Evolutionary conservation across 768 basidiomycete species (phyloP), one percentile per base, ranked within the genome.

Genomic region (Xerocomellus dryophilus): DNA sequence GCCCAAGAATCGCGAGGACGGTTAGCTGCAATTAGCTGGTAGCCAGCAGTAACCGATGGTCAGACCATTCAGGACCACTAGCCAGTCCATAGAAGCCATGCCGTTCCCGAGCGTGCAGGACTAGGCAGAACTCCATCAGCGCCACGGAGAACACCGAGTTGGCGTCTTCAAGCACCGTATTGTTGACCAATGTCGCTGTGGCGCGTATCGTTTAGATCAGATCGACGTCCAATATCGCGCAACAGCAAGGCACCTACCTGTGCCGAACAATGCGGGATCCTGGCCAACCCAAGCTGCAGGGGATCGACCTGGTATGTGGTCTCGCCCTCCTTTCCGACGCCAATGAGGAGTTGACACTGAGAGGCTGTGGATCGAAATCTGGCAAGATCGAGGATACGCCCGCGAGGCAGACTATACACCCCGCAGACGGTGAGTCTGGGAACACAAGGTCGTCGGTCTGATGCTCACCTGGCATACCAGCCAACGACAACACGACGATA

Each of bases 301-400:
- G n/a, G n/a, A n/a, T n/a, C n/a, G n/a, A 79, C 50, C 18, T 60
- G 65, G 65, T 72, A 80, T 17, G 78, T 78, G 14, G 79, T 79
- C 42, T 66, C 63, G 18, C 77, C 76, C 52, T 74, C 64, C 14
- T 62, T 42, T 7, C 73, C 78, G 17, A 75, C 73, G 10, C 78
- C 77, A n/a, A 78, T 38, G 36, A 71, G 62, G 55, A 72, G 27
- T 29, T 67, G 40, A 73, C 78, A 47, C 75, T 73, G 39, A 78
- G 55, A 9, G 76, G 74, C 61, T 76, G 75, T 17, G 73, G 71
- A 51, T 79, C 74, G 48, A 78, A 76, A 29, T 71, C 76, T 1
- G 77, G 78, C 50, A 81, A 68, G 53, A 71, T 77, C 36, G 79
- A 61, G n/a, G 79, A 76, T 7, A 40, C 15, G 15, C 59, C 36